Percentiles rank a stretch among this genome's conserved stretches.
Evolutionary conservation across 148 eudicot species (phyloP).

Genomic region (Cornus controversa): DNA sequence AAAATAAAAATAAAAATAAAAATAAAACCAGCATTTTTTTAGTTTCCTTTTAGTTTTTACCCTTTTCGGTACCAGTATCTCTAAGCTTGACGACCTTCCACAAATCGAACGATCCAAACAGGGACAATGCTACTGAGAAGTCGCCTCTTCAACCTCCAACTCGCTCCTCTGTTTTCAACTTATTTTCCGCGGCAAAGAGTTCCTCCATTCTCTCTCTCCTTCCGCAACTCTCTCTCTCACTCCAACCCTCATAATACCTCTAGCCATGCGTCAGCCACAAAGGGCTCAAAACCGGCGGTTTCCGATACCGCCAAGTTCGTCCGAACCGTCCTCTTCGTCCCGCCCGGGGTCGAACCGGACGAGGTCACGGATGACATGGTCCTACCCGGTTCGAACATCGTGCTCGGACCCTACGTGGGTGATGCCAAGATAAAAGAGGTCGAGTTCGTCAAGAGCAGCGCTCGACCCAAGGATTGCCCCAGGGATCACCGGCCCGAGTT

Average conservation of each 20-base stretch:
- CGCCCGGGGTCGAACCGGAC: conserved; percentile 74
- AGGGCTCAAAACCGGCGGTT: conserved; percentile 22
- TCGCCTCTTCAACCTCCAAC: conserved; percentile 27
- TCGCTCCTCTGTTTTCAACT: conserved; percentile 16
- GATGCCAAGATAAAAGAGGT: conserved; percentile 83
- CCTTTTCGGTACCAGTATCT: too few relatives aligned
- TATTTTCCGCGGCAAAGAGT: conserved; percentile 10
- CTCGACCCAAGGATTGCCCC: conserved; percentile 73
- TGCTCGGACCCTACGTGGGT: conserved; percentile 76
- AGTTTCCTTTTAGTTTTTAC: too few relatives aligned
- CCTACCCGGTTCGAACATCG: conserved; percentile 79
- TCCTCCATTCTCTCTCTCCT: neutral
- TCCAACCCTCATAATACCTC: conserved; percentile 9
- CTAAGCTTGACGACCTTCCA: too few relatives aligned
- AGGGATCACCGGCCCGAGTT: conserved; percentile 73
- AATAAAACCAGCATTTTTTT: too few relatives aligned
- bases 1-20: too few relatives aligned
- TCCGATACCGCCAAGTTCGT: conserved; percentile 33
- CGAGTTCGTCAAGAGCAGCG: conserved; percentile 73
- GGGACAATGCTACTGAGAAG: conserved; percentile 27
- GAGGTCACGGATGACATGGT: conserved; percentile 65
- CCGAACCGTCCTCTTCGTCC: conserved; percentile 57
- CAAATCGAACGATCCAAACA: neutral
- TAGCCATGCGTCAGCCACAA: conserved; percentile 26
- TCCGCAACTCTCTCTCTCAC: neutral